These are phyloP conservation scores for Tuber borchii DNA, from an alignment of 495 filamentous ascomycete species.

Conservation along the genomic window DNA sequence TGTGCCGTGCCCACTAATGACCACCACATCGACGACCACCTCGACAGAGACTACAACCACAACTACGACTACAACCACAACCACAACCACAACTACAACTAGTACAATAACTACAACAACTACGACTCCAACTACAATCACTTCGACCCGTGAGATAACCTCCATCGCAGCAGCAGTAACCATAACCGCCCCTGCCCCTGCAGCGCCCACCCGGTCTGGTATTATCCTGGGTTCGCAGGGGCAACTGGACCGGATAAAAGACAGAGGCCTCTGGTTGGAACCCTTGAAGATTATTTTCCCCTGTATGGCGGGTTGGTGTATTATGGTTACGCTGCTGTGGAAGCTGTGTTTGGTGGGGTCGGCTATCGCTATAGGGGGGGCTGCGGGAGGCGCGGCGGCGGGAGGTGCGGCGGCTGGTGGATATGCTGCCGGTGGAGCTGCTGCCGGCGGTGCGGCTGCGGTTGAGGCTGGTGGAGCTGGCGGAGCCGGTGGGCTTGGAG, in stretches of 20 bases:
- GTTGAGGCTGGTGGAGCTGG: neutral
- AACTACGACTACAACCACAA: neutral
- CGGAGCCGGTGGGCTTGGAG: neutral
- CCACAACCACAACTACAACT: neutral
- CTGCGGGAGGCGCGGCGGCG: neutral
- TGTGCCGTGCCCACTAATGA: slow-evolving; percentile 16
- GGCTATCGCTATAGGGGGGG: neutral
- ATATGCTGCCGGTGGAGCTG: neutral
- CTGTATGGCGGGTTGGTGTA: neutral
- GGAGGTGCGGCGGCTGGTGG: too few relatives aligned
- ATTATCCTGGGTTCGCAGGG: neutral
- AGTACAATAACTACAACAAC: neutral
- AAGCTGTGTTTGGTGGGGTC: neutral
- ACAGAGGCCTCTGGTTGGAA: neutral
- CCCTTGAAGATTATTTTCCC: neutral
- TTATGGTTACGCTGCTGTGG: neutral
- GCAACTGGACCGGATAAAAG: neutral
- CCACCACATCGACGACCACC: slow-evolving; percentile 29
- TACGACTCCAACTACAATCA: neutral
- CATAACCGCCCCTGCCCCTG: neutral
- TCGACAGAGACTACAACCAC: neutral
- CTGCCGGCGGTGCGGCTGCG: neutral
- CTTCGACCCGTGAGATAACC: neutral
- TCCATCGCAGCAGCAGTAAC: neutral
- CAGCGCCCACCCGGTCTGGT: neutral